phyloP scores from a whole-genome alignment of 2,329 filamentous ascomycete species.

The Botrytis sinoallii region DNA sequence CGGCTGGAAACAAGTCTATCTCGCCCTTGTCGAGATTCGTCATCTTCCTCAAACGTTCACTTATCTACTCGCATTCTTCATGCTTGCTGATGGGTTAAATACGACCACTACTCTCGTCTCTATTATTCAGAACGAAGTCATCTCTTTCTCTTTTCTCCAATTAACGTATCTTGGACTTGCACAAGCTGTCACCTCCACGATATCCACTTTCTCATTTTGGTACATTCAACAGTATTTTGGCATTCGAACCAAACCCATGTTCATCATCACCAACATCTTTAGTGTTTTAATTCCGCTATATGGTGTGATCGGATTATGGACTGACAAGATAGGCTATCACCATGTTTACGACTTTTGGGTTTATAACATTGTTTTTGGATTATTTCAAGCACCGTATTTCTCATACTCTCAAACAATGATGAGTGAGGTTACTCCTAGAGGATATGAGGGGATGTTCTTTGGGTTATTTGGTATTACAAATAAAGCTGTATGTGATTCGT shows the following conservation, averaged over 20 bases:
- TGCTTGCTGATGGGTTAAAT: constrained; percentile 43
- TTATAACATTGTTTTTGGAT: constrained; percentile 43
- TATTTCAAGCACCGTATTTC: constrained; percentile 45
- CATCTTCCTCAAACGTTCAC: constrained; percentile 43
- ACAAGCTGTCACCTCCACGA: constrained; percentile 41
- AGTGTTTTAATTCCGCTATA: constrained; percentile 43
- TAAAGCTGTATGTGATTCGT: constrained; percentile 38
- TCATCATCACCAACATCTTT: constrained; percentile 43
- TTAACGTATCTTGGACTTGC: constrained; percentile 43
- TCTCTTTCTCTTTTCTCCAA: constrained; percentile 43
- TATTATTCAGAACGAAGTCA: constrained; percentile 43
- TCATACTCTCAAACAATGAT: constrained; percentile 46
- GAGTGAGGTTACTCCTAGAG: constrained; percentile 43
- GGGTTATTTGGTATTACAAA: constrained; percentile 45
- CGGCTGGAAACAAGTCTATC: constrained; percentile 43
- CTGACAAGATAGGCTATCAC: constrained; percentile 41
- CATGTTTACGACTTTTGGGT: constrained; percentile 42
- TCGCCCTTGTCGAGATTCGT: constrained; percentile 40
- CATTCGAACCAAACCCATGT: constrained; percentile 43
- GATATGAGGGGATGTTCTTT: constrained; percentile 46
- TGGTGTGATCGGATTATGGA: constrained; percentile 44
- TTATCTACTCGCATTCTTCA: constrained; percentile 43
- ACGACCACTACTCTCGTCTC: constrained; percentile 41
- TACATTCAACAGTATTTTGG: constrained; percentile 44
- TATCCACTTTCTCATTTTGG: constrained; percentile 43